Base-by-base conservation (phyloP, 352 stramenopile species). In the Globisporangium radiosum region DNA sequence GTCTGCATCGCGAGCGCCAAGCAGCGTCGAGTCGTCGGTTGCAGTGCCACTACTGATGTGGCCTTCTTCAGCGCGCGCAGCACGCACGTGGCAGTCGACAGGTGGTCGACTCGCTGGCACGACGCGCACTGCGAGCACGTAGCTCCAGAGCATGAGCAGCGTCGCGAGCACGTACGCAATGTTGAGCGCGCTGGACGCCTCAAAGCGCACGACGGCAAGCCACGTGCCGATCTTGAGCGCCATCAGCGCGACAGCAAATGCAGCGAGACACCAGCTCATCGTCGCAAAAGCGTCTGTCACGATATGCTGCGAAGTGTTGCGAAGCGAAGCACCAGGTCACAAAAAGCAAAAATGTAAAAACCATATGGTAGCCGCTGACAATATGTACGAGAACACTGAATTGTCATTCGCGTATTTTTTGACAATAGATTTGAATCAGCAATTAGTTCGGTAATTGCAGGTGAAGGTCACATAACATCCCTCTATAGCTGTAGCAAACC, bases 71-170 rank as follows among this genome's bases (percentile, higher is more conserved):
- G 38, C 9, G 17, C 40, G 55, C 17, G 47, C 56, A 4, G 38
- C 48, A 25, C 57, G 40, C 36, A 68, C 57, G 45, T 52, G 57
- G 45, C 44, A 51, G 54, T 69, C 67, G 43, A 52, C n/a, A 5
- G 54, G 38, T 40, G 71, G 59, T 25, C 53, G 42, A 19, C 55
- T 33, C 7, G 56, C 62, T 2, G 76, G 68, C 11, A 63, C 52
- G 40, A 70, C 66, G 38, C 48, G 37, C 63, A 86, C 76, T 15
- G 79, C 66, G n/a, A 75, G 68, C 37, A 47, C 61, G 68, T 92
- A 94, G 66, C 78, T 90, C 80, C 84, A 91, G 54, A 91, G 55
- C 85, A 92, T 94, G 39, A 91, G 66, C 42, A 69, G 8, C 11
- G 73, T 78, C 17, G 65, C 25, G 13, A 64, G 33, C 15, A 69